phyloP scores from a whole-genome alignment of 2,329 filamentous ascomycete genomes.

The Exophiala viscosa region DNA sequence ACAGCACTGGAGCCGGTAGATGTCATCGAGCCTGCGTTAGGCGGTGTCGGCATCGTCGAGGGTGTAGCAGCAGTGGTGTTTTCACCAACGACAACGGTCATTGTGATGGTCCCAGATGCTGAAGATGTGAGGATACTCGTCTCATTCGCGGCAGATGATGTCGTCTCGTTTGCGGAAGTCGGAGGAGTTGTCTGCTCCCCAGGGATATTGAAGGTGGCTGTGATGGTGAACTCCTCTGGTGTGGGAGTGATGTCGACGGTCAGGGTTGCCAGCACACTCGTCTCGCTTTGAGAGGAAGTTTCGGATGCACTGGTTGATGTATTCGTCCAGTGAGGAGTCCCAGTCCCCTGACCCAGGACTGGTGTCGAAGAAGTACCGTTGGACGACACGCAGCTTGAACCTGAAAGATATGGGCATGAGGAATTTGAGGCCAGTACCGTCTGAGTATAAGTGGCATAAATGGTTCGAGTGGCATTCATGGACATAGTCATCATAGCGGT shows the following conservation, averaged over 20 bases:
- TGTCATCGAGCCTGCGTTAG: neutral
- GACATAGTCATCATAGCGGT: neutral
- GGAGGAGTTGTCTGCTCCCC: neutral
- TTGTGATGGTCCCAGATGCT: conserved; percentile 3
- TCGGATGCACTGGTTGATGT: neutral
- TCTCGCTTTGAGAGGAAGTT: neutral
- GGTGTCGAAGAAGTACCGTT: conserved; percentile 1
- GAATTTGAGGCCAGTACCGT: neutral
- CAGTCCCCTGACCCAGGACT: neutral
- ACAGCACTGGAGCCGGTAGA: neutral
- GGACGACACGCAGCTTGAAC: conserved; percentile 1
- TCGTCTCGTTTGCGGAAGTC: neutral
- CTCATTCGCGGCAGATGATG: neutral
- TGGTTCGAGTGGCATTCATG: conserved; percentile 1
- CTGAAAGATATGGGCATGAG: conserved; percentile 1
- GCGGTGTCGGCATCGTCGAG: neutral
- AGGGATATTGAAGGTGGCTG: conserved; percentile 1
- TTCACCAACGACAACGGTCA: conserved; percentile 14
- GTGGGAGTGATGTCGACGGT: conserved; percentile 12
- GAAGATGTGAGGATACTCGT: neutral
- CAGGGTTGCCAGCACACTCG: conserved; percentile 4
- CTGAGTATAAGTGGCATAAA: neutral
- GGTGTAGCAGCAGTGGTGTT: conserved; percentile 1
- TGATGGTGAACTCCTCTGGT: conserved; percentile 12
- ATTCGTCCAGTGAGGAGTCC: conserved; percentile 5